Evolutionary conservation across 345 rosid genomes (phyloP).

Genomic region (Dimocarpus longan): DNA sequence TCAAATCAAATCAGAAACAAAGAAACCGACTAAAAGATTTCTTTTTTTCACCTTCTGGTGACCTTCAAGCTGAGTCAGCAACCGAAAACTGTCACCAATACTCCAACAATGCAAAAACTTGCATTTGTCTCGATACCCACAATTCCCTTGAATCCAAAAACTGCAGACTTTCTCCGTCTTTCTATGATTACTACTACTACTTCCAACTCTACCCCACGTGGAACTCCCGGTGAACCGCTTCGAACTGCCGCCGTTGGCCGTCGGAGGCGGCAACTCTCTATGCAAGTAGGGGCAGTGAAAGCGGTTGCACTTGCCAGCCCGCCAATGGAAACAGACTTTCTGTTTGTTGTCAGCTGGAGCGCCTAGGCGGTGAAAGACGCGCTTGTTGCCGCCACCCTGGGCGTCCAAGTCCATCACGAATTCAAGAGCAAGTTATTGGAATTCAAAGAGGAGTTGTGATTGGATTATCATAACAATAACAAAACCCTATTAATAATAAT

Average conservation of each 20-base stretch:
- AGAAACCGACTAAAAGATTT: background rate
- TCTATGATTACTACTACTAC: constrained; percentile 32
- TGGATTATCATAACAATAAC: too few relatives aligned
- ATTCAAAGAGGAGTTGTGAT: too few relatives aligned
- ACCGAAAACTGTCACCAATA: constrained; percentile 68
- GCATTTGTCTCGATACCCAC: constrained; percentile 77
- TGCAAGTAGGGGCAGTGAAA: constrained; percentile 74
- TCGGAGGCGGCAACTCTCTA: constrained; percentile 66
- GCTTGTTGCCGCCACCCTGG: constrained; percentile 67
- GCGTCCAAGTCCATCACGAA: constrained; percentile 69
- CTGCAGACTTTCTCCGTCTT: constrained; percentile 78
- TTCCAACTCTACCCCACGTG: constrained; percentile 70
- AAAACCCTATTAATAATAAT: too few relatives aligned
- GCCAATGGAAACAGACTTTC: constrained; percentile 84
- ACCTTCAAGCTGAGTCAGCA: constrained; percentile 86
- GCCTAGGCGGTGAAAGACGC: constrained; percentile 65
- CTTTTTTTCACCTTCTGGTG: constrained; percentile 64
- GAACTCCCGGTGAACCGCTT: constrained; percentile 74
- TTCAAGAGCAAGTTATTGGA: background rate
- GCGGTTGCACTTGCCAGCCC: constrained; percentile 79
- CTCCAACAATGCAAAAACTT: constrained; percentile 91
- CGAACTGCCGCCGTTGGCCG: constrained; percentile 37
- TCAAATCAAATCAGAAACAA: background rate
- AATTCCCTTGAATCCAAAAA: constrained; percentile 86
- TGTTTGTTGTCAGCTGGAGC: constrained; percentile 52